phyloP scores from a whole-genome alignment of 108 stramenopile species.

The Cyclotella atomus region DNA sequence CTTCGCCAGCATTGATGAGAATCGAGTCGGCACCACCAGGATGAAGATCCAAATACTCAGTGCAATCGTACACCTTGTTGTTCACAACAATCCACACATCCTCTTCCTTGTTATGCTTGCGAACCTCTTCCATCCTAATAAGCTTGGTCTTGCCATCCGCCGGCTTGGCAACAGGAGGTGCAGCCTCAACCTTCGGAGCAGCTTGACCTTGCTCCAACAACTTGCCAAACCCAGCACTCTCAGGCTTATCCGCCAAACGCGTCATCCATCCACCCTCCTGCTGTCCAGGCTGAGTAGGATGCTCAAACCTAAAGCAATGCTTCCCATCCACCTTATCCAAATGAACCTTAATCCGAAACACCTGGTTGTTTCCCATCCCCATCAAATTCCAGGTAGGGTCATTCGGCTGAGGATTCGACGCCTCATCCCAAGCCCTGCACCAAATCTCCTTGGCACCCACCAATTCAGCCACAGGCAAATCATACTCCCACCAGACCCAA shows the following conservation, averaged over 20 bases:
- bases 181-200: conserved; percentile 40
- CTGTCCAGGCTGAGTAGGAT: conserved; percentile 95
- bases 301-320: conserved; percentile 91
- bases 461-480: conserved; percentile 78
- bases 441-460: conserved; percentile 88
- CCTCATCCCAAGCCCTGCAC: conserved; percentile 96
- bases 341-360: conserved; percentile 92
- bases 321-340: conserved; percentile 68
- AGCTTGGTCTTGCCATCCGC: conserved; percentile 46
- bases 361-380: conserved; percentile 99
- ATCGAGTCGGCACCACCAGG: conserved; percentile 94
- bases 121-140: conserved; percentile 86
- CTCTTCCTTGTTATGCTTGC: conserved; percentile 88
- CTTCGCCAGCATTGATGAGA: conserved; percentile 93
- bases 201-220: conserved; percentile 65
- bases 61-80: conserved; percentile 91
- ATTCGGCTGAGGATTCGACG: conserved; percentile 91
- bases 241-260: conserved; percentile 70
- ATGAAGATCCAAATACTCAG: conserved; percentile 94
- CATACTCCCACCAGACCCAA: conserved; percentile 89
- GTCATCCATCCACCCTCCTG: conserved; percentile 98
- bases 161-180: conserved; percentile 38
- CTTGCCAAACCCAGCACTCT: conserved; percentile 78
- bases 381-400: conserved; percentile 97
- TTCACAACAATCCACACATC: conserved; percentile 96